These are phyloP conservation scores for Zygotorulaspora sp. DNA, from an alignment of 805 yeast genomes.

Conservation along the genomic window DNA sequence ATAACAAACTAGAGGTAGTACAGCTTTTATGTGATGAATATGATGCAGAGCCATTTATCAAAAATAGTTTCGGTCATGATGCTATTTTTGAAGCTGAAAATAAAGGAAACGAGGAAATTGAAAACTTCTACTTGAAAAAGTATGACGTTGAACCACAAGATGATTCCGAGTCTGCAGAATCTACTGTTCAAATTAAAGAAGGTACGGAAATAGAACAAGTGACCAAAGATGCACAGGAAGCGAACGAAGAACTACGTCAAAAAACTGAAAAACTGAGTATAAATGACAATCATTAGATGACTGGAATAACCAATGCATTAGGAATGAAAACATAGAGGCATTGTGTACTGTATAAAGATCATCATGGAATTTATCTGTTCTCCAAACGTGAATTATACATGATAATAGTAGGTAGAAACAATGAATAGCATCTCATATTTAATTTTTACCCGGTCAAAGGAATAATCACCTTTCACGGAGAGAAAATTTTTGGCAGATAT, in stretches of 20 bases:
- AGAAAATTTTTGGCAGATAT: slow-evolving; percentile 13
- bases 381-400: no score
- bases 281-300: slow-evolving; percentile 1
- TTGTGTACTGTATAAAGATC: no score
- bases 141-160: slow-evolving; percentile 64
- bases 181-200: slow-evolving; percentile 40
- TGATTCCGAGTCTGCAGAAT: slow-evolving; percentile 38
- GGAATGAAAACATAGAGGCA: no score
- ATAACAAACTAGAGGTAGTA: slow-evolving; percentile 75
- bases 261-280: slow-evolving; percentile 10
- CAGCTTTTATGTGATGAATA: slow-evolving; percentile 65
- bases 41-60: slow-evolving; percentile 74
- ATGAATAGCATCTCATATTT: no score
- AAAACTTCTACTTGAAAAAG: slow-evolving; percentile 67
- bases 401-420: no score
- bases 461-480: slow-evolving; percentile 5
- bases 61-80: slow-evolving; percentile 75
- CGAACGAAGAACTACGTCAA: slow-evolving; percentile 36
- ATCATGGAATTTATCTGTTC: no score
- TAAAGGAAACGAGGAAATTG: slow-evolving; percentile 69
- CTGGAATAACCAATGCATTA: no score
- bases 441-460: slow-evolving; percentile 11
- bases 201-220: slow-evolving; percentile 51
- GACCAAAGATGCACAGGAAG: slow-evolving; percentile 45
- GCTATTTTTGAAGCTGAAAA: slow-evolving; percentile 85